Evolutionary conservation across 2,329 filamentous ascomycete species (phyloP).

Genomic region (Trichophyton equinum): DNA sequence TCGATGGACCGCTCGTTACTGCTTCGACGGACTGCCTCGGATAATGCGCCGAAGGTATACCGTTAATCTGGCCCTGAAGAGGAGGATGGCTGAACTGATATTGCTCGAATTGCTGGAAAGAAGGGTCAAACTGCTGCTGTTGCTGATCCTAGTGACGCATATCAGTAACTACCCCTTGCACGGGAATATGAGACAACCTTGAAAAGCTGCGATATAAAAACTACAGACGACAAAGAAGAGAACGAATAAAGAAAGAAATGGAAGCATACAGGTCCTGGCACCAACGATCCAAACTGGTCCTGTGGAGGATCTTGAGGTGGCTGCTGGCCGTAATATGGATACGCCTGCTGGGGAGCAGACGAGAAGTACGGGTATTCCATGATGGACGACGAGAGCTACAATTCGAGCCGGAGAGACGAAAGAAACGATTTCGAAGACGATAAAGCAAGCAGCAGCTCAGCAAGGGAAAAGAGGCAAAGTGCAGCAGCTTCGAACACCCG

Average conservation of each 20-base stretch:
- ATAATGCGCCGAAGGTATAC: not conserved
- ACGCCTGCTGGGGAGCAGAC: not conserved
- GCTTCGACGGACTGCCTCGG: not conserved
- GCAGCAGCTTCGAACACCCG: not conserved
- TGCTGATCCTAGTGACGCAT: not conserved
- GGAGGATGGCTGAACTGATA: slow-evolving; percentile 4
- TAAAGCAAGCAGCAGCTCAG: not conserved
- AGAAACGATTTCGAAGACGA: not conserved
- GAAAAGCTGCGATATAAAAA: not conserved
- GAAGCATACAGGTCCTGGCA: not conserved
- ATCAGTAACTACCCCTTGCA: not conserved
- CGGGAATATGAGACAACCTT: not conserved
- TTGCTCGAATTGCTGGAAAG: not conserved
- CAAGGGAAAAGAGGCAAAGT: not conserved
- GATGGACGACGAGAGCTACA: not conserved
- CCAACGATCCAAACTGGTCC: not conserved
- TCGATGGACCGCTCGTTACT: not conserved
- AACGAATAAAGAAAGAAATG: not conserved
- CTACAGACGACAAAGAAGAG: not conserved
- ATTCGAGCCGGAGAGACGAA: not conserved
- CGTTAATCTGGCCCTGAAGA: not conserved
- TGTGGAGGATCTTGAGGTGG: not conserved
- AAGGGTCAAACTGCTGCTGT: not conserved
- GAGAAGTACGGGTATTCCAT: slow-evolving; percentile 3
- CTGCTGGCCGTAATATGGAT: slow-evolving; percentile 2